Conservation (phyloP, 2,329 filamentous ascomycete species). For the Herpotrichia juniperi region DNA sequence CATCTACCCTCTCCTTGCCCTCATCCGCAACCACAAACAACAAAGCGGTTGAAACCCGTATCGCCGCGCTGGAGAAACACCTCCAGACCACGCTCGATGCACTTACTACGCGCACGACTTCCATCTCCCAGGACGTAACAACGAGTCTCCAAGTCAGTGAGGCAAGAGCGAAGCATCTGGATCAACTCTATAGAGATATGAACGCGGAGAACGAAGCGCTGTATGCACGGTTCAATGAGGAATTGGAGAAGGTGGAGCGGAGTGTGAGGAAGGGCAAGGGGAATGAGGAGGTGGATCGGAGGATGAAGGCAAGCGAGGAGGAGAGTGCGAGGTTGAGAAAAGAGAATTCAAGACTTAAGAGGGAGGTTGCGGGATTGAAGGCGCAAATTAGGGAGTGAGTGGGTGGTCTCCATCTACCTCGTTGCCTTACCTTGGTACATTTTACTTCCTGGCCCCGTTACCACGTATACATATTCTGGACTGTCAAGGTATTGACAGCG, state of each 20-base stretch:
- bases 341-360: conserved; percentile 82
- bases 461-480: neutral
- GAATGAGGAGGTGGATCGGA: conserved; percentile 75
- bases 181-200: conserved; percentile 86
- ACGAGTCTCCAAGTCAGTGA: conserved; percentile 75
- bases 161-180: conserved; percentile 78
- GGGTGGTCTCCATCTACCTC: neutral
- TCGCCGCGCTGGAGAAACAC: conserved; percentile 71
- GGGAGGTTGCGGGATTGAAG: conserved; percentile 75
- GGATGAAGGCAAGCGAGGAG: conserved; percentile 75
- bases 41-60: conserved; percentile 57
- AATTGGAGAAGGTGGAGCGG: conserved; percentile 81
- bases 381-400: conserved; percentile 55
- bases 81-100: conserved; percentile 57
- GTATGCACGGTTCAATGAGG: conserved; percentile 91
- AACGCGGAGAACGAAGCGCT: conserved; percentile 91
- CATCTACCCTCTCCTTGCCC: conserved; percentile 32
- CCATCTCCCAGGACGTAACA: conserved; percentile 74
- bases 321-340: conserved; percentile 79
- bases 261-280: conserved; percentile 73
- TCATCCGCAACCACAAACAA: conserved; percentile 19
- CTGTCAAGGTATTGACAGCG: neutral
- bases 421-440: neutral
- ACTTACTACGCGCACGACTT: conserved; percentile 37
- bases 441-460: neutral